These are phyloP conservation scores for Psidium guajava DNA, from an alignment of 345 rosid species.

Conservation along the genomic window DNA sequence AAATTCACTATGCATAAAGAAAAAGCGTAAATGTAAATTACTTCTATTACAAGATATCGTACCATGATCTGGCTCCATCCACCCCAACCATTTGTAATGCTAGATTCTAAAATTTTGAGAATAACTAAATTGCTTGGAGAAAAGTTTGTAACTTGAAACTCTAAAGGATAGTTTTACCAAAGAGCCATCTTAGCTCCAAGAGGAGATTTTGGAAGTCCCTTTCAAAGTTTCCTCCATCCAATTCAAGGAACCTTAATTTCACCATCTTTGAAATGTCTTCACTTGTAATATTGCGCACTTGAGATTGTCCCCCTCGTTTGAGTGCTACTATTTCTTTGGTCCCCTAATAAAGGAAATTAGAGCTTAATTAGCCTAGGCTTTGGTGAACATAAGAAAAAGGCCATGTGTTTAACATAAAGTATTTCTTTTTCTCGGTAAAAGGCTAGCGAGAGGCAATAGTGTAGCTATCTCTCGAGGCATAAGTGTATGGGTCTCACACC, in stretches of 20 bases:
- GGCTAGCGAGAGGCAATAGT: too few relatives aligned
- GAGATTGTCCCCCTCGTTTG: background rate
- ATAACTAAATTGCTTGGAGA: background rate
- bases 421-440: background rate
- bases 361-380: background rate
- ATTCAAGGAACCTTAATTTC: background rate
- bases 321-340: background rate
- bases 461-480: too few relatives aligned
- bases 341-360: background rate
- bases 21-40: background rate
- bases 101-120: background rate
- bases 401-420: background rate
- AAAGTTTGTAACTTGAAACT: background rate
- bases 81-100: background rate
- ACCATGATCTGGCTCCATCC: background rate
- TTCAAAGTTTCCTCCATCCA: background rate
- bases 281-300: background rate
- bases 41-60: background rate
- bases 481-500: too few relatives aligned
- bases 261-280: background rate
- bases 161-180: background rate
- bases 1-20: background rate
- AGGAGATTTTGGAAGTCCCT: background rate
- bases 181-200: background rate
- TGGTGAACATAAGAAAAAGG: background rate